Evolutionary conservation across 2,329 filamentous ascomycete genomes (phyloP), one percentile per base, ranked within the genome.

Genomic region (Leptographium wingfieldii): DNA sequence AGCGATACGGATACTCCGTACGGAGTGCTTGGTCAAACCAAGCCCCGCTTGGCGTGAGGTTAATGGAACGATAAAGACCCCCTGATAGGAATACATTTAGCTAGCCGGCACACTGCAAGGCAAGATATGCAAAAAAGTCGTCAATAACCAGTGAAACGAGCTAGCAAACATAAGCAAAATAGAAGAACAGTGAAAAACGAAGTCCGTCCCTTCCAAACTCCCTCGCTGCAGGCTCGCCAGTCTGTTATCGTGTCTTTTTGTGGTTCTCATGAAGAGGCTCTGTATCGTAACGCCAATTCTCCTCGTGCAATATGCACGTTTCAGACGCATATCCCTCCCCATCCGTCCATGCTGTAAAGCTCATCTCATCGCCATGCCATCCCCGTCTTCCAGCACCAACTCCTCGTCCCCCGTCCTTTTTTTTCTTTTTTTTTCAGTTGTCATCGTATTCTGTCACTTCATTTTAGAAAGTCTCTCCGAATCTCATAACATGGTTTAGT

Each of bases 401-500:
- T 52, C 49, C 55, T 56, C 22, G 38, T 10, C 35, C 27, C 16
- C 29, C 22, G 19, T 46, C 38, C 25, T 14, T 46, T 31, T 31
- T 11, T 33, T 14, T 46, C n/a, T 5, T 10, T 49, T 51, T 49
- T 49, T 49, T 46, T 35, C 16, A 49, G 38, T 27, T 51, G 56
- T 29, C 43, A 51, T 57, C 56, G 46, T 57, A 38, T 57, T 57
- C 46, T 57, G 56, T 51, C 27, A 57, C 43, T 56, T 57, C 54
- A 22, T 31, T 57, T 49, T 51, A 35, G 38, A 56, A 57, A 5
- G n/a, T 51, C 46, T 35, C 29, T 57, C 56, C 56, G 56, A 57
- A 49, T 57, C 40, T 57, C 56, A 51, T 51, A 57, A 33, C 56
- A 57, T 27, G 58, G 52, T 58, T 49, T 55, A 57, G 22, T 55